These are phyloP conservation scores for Mucor saturninus DNA, from an alignment of 371 early-diverging fungal species.

Conservation along the genomic window DNA sequence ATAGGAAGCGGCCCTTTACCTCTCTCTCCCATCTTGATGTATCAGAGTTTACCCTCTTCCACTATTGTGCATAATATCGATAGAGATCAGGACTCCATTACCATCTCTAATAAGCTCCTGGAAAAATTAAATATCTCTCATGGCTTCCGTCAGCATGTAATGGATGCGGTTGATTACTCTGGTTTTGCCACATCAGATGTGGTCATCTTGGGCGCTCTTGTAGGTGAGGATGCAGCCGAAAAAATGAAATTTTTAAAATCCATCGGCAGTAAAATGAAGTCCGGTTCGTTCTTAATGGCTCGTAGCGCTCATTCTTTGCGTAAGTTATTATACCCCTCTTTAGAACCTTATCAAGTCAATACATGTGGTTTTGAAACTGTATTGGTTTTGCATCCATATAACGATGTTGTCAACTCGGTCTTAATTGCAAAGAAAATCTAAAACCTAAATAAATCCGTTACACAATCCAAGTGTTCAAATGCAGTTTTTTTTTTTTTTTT, in stretches of 20 bases:
- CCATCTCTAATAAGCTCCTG: constrained; percentile 17
- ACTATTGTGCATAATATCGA: constrained; percentile 36
- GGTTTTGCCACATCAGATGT: constrained; percentile 35
- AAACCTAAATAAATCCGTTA: neutral
- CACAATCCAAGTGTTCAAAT: neutral
- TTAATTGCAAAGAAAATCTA: constrained; percentile 34
- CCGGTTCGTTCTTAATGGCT: constrained; percentile 32
- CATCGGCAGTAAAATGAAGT: constrained; percentile 32
- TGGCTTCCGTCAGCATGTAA: constrained; percentile 15
- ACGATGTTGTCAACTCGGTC: constrained; percentile 46
- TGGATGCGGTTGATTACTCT: constrained; percentile 25
- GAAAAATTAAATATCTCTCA: constrained; percentile 21
- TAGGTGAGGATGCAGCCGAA: constrained; percentile 28
- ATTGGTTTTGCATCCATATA: constrained; percentile 35
- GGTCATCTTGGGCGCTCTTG: constrained; percentile 42
- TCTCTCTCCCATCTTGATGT: constrained; percentile 42
- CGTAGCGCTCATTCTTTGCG: constrained; percentile 48
- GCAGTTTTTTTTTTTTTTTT: neutral
- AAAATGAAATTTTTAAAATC: constrained; percentile 27
- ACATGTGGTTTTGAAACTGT: constrained; percentile 31
- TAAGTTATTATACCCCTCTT: constrained; percentile 35
- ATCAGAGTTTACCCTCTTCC: constrained; percentile 15
- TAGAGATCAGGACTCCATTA: constrained; percentile 28
- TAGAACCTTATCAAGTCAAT: constrained; percentile 28
- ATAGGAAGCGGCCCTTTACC: constrained; percentile 55